Conservation (phyloP, 306 rosid species). For the Cicer cuneatum region DNA sequence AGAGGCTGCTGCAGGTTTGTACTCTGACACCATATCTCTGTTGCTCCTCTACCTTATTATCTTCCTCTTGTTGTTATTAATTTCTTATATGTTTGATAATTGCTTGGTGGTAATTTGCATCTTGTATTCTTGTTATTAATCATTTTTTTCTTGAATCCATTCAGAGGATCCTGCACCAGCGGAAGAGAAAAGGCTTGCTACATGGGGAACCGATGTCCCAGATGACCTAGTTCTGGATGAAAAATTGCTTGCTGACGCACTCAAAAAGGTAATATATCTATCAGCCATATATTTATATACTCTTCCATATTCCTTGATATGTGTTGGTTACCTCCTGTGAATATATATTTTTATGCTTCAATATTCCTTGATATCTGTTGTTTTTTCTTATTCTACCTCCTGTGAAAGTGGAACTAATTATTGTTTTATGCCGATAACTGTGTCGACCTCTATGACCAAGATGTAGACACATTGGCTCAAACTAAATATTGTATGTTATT, state of each 20-base stretch:
- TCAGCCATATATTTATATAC: background rate
- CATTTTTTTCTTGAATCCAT: background rate
- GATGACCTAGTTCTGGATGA: constrained; percentile 44
- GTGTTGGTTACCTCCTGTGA: background rate
- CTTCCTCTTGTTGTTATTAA: background rate
- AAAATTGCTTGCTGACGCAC: constrained; percentile 46
- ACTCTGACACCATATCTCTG: background rate
- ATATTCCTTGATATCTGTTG: background rate
- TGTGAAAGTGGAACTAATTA: background rate
- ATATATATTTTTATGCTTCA: background rate
- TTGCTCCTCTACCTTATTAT: background rate
- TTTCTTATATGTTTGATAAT: background rate
- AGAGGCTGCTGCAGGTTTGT: constrained; percentile 62
- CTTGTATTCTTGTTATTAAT: background rate
- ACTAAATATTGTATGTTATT: constrained; percentile 17
- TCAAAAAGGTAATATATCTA: constrained; percentile 38
- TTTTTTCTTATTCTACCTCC: background rate
- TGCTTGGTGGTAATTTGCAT: constrained; percentile 10
- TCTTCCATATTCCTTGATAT: background rate
- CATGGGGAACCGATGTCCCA: constrained; percentile 46
- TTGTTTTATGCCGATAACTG: constrained; percentile 9
- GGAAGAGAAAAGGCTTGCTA: constrained; percentile 42
- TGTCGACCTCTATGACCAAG: constrained; percentile 4
- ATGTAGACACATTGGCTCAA: background rate
- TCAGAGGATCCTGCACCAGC: constrained; percentile 38